phyloP scores from a whole-genome alignment of 73 alveolate species.

The Tetrahymena malaccensis region DNA sequence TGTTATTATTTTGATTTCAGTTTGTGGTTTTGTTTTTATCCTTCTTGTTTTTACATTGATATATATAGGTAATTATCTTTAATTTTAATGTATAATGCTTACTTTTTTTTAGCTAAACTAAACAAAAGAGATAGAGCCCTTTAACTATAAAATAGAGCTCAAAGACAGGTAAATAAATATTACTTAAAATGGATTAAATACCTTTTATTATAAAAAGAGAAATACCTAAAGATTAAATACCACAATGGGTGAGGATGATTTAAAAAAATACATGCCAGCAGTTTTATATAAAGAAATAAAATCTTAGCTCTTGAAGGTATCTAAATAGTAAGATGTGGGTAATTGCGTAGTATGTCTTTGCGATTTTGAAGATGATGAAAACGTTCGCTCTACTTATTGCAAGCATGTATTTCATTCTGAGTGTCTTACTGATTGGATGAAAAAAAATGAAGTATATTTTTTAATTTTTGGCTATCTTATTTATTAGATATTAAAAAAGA shows the following conservation, averaged over 20 bases:
- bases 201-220: neutral
- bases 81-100: neutral
- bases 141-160: neutral
- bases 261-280: neutral
- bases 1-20: neutral
- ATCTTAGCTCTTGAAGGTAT: neutral
- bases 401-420: slow-evolving; percentile 13
- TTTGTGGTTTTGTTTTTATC: neutral
- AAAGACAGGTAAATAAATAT: neutral
- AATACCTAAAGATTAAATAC: neutral
- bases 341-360: neutral
- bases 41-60: neutral
- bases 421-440: slow-evolving; percentile 13
- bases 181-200: neutral
- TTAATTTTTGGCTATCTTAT: neutral
- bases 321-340: neutral
- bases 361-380: neutral
- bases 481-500: neutral
- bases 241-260: neutral
- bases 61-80: neutral
- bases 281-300: neutral
- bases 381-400: slow-evolving; percentile 7
- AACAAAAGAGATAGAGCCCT: neutral
- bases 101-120: neutral
- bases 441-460: neutral